A percentile compares a stretch with the other conserved stretches of the same genome.
These are phyloP conservation scores for Ambrosia artemisiifolia DNA, from an alignment of 129 eudicot species.

Conservation along the genomic window DNA sequence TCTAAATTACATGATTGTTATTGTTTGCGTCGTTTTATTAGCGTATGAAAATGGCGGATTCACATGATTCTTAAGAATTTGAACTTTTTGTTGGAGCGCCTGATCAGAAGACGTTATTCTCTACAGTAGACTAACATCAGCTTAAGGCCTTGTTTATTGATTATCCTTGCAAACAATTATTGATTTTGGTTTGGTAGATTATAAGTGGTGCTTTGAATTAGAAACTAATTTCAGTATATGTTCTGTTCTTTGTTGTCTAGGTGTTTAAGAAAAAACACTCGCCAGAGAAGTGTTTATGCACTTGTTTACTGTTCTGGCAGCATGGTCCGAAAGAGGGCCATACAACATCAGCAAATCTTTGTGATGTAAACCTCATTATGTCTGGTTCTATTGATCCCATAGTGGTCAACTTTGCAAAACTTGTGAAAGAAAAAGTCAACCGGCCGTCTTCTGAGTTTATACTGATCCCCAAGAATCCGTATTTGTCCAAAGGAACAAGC, in stretches of 20 bases:
- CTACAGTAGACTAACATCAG: no score
- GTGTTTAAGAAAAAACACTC: constrained; percentile 49
- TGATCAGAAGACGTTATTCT: no score
- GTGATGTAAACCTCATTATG: constrained; percentile 34
- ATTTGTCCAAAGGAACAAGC: constrained; percentile 16
- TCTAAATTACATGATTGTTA: no score
- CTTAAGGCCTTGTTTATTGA: no score
- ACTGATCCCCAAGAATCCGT: constrained; percentile 28
- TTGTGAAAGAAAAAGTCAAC: constrained; percentile 42
- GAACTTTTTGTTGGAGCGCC: no score
- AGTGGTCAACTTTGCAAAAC: constrained; percentile 33
- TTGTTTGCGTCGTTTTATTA: no score
- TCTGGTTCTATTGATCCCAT: constrained; percentile 31
- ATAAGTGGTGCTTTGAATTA: not conserved
- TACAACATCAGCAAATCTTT: constrained; percentile 37
- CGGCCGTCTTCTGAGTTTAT: constrained; percentile 4
- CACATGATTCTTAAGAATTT: no score
- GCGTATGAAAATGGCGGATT: no score
- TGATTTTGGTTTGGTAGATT: not conserved
- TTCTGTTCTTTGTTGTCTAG: constrained; percentile 31
- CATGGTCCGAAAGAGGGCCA: constrained; percentile 62
- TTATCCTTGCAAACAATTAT: not conserved
- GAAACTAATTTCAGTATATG: not conserved
- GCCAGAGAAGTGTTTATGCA: constrained; percentile 51
- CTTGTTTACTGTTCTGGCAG: constrained; percentile 56